Conservation (phyloP, 2,329 filamentous ascomycete species). For the Aspergillus ibericus region DNA sequence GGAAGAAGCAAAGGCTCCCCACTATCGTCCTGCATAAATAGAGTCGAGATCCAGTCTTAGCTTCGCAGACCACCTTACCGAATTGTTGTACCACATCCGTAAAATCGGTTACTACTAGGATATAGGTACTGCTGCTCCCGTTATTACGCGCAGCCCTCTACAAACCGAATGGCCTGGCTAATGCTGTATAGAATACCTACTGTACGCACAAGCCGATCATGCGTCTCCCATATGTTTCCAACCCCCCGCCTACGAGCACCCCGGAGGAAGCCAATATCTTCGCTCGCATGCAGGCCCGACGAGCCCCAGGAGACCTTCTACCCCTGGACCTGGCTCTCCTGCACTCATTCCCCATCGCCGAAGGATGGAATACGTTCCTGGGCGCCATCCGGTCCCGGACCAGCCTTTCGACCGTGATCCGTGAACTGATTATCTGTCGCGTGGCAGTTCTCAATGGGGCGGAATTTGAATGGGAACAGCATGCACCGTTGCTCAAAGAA, state of each 20-base stretch:
- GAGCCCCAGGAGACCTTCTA: constrained; percentile 52
- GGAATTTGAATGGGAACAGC: constrained; percentile 82
- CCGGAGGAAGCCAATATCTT: constrained; percentile 53
- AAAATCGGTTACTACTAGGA: too few relatives aligned
- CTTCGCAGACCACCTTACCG: not conserved
- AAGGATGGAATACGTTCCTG: constrained; percentile 61
- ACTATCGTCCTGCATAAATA: not conserved
- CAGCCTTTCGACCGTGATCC: constrained; percentile 52
- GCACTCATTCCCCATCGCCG: constrained; percentile 56
- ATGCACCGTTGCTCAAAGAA: constrained; percentile 69
- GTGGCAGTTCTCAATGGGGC: constrained; percentile 78
- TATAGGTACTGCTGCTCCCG: too few relatives aligned
- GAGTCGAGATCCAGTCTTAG: not conserved
- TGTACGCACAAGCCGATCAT: constrained; percentile 34
- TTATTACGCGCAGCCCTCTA: too few relatives aligned
- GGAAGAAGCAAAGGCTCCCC: not conserved
- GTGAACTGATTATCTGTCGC: constrained; percentile 77
- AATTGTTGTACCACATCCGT: not conserved
- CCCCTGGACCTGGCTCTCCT: constrained; percentile 56
- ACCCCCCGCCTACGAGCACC: constrained; percentile 50
- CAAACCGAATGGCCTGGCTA: too few relatives aligned
- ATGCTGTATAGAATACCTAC: not conserved
- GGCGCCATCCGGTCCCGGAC: constrained; percentile 57
- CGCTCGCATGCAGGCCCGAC: constrained; percentile 51
- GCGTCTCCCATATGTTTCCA: constrained; percentile 56